Base-by-base conservation (phyloP, 192 early-diverging fungal species). In the Gamsiella multidivaricata region DNA sequence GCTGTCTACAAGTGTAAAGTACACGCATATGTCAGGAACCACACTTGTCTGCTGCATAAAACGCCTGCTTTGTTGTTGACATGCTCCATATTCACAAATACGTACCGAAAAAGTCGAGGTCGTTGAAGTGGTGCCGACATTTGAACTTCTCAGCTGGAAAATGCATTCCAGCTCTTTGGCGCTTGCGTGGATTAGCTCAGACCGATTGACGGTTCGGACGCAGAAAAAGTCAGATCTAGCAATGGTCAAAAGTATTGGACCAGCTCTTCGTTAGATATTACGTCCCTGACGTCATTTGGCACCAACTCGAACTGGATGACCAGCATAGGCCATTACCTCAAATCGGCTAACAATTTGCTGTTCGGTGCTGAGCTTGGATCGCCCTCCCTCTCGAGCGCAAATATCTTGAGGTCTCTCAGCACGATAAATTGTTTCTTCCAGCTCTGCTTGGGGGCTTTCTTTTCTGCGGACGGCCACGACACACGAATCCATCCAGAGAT, bases 341-440 rank as follows among this genome's bases (percentile, higher is more conserved):
- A n/a, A 54, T 78, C 74, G 9, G 74, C 74, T 3, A 78, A 37
- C 3, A 78, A 2, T 15, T 59, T 68, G 59, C 65, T 56, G 29
- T 26, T 58, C 22, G 61, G 65, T 5, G 58, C 33, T 10, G 59
- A 53, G 17, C 18, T 45, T 1, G 74, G 74, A 31, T 78, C 74
- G 3, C 66, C 74, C 26, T 78, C 74, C 26, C 64, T 78, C 26
- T 78, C 74, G 29, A 78, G 31, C 14, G 65, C 65, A 64, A 69
- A 78, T 17, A 78, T 69, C 47, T 66, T 68, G 37, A 78, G 50
- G 36, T 78, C 74, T 5, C 66, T 28, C 9, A 78, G 46, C 26
- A 78, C 66, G 6, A 78, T 59, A 29, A 69, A 78, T 12, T 69
- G 65, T 61, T 78, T 78, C 49, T 78, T 78, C 74, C 74, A 78